These are phyloP conservation scores for Peniophora sp. DNA, from an alignment of 1,284 basidiomycete genomes.

Conservation along the genomic window DNA sequence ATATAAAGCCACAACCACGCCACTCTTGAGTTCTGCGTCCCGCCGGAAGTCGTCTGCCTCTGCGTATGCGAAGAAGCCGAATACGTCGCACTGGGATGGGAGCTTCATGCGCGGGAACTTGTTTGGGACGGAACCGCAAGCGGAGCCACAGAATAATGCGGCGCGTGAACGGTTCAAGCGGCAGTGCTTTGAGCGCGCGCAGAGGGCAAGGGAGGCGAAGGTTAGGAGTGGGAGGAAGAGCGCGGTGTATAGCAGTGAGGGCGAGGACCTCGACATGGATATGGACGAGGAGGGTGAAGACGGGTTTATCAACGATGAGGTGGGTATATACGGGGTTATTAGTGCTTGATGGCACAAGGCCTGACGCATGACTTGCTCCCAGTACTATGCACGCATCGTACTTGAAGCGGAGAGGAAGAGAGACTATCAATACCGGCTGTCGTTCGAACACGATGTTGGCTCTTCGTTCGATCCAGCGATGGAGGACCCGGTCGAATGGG, in stretches of 20 bases:
- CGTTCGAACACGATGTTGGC: conserved; percentile 60
- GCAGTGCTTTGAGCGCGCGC: conserved; percentile 51
- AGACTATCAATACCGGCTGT: conserved; percentile 45
- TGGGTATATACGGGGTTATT: conserved; percentile 16
- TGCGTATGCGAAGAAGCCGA: neutral
- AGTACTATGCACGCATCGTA: conserved; percentile 64
- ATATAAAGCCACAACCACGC: conserved; percentile 29
- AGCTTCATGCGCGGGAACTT: conserved; percentile 4
- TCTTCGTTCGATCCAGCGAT: conserved; percentile 67
- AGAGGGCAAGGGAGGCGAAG: conserved; percentile 41
- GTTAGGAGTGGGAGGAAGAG: conserved; percentile 27
- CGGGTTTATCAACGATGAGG: conserved; percentile 52
- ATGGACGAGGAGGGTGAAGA: conserved; percentile 42
- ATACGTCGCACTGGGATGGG: conserved; percentile 1
- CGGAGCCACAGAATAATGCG: conserved; percentile 38
- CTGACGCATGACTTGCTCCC: neutral
- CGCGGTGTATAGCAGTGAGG: conserved; percentile 33
- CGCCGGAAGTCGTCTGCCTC: conserved; percentile 2
- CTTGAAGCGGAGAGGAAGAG: conserved; percentile 39
- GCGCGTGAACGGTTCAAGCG: conserved; percentile 52
- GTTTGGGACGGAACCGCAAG: conserved; percentile 4
- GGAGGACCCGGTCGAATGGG: conserved; percentile 54
- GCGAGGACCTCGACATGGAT: conserved; percentile 41
- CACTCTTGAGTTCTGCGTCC: conserved; percentile 7
- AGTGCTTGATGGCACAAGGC: no score